phyloP scores from a whole-genome alignment of 2,329 filamentous ascomycete genomes.

The Taxawa tesnikishii region DNA sequence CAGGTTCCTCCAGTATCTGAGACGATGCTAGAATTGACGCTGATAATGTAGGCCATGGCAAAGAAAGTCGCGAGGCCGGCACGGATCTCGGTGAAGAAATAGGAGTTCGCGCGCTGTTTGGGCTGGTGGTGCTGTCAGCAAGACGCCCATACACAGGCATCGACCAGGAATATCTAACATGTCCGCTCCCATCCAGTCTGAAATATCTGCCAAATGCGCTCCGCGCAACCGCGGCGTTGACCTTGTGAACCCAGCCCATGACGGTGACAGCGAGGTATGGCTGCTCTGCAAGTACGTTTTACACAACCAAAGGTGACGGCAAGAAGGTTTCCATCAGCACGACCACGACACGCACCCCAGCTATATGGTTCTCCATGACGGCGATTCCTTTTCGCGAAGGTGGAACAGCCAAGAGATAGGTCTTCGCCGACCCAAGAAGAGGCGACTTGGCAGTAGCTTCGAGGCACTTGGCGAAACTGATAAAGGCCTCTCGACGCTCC shows the following conservation, averaged over 20 bases:
- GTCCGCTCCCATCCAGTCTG: conserved; percentile 67
- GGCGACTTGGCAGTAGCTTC: too few relatives aligned
- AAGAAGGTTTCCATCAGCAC: conserved; percentile 2
- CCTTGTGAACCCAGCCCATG: conserved; percentile 13
- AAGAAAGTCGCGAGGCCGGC: conserved; percentile 63
- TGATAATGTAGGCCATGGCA: conserved; percentile 69
- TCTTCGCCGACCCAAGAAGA: too few relatives aligned
- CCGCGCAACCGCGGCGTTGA: conserved; percentile 41
- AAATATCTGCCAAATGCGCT: conserved; percentile 62
- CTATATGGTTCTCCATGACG: too few relatives aligned
- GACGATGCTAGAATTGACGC: conserved; percentile 52
- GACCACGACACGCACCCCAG: neutral
- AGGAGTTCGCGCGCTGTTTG: conserved; percentile 59
- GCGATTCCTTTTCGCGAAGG: too few relatives aligned
- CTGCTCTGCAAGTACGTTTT: neutral
- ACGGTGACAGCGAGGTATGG: neutral
- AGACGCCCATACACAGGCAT: conserved; percentile 5
- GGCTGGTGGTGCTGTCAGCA: conserved; percentile 32
- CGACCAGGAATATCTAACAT: conserved; percentile 39
- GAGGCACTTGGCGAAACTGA: too few relatives aligned
- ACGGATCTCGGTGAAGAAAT: conserved; percentile 73
- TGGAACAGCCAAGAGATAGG: conserved; percentile 3
- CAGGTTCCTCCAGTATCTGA: conserved; percentile 64
- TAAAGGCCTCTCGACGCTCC: too few relatives aligned
- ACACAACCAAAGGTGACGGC: neutral